Percentiles rank a stretch among this genome's conserved stretches.
Evolutionary conservation across 805 yeast genomes (phyloP).

Genomic region (Komagataella mondaviorum): DNA sequence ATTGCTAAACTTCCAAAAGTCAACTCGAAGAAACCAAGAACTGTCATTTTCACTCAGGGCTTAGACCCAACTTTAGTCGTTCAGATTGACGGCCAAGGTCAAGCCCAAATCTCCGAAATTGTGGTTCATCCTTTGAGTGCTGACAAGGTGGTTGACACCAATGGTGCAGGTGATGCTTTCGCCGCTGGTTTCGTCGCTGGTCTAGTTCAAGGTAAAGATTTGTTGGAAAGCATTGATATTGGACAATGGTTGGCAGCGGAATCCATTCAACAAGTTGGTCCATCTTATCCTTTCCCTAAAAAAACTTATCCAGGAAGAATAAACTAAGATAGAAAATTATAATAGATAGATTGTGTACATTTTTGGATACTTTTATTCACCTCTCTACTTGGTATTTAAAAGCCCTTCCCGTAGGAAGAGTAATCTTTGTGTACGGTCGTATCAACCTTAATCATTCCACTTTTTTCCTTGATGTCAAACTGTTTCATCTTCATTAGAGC

Average conservation of each 20-base stretch:
- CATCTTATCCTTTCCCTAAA: conserved; percentile 81
- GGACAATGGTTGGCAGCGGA: conserved; percentile 96
- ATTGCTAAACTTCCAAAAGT: conserved; percentile 71
- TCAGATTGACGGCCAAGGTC: conserved; percentile 27
- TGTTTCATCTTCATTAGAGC: conserved; percentile 47
- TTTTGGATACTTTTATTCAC: no score
- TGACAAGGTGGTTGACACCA: conserved; percentile 72
- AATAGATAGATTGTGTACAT: not conserved
- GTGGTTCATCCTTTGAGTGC: conserved; percentile 63
- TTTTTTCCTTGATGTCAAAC: conserved; percentile 42
- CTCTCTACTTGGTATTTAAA: not conserved
- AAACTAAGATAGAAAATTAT: not conserved
- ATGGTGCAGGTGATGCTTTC: conserved; percentile 98
- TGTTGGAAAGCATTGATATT: conserved; percentile 51
- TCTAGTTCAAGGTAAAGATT: conserved; percentile 55
- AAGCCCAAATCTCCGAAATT: conserved; percentile 38
- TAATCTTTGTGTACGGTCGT: not conserved
- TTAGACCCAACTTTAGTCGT: conserved; percentile 80
- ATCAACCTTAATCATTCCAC: conserved; percentile 22
- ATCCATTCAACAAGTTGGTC: conserved; percentile 89
- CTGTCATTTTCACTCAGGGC: conserved; percentile 93
- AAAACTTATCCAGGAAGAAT: conserved; percentile 19
- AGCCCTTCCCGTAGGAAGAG: not conserved
- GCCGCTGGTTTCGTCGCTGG: conserved; percentile 95
- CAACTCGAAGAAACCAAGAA: conserved; percentile 57